Percentiles rank a stretch among this genome's conserved stretches.
phyloP scores from a whole-genome alignment of 495 filamentous ascomycete genomes.

The Trichoderma orchidacearum region DNA sequence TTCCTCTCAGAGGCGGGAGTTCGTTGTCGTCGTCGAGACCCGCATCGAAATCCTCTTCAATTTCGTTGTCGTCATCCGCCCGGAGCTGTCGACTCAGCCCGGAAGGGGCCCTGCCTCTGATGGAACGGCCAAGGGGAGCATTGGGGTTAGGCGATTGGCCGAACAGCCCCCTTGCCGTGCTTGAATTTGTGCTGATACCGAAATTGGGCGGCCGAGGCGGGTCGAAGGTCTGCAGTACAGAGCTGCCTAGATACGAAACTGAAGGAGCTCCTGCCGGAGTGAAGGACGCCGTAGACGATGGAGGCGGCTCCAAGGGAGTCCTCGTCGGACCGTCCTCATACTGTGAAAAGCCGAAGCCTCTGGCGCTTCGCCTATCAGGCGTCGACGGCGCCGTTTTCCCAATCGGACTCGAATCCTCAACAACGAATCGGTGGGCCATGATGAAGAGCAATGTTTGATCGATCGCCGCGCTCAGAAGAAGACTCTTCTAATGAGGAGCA shows the following conservation, averaged over 20 bases:
- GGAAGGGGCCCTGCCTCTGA: slow-evolving; percentile 24
- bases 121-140: slow-evolving; percentile 26
- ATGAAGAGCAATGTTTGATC: not conserved
- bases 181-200: slow-evolving; percentile 25
- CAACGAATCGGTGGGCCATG: slow-evolving; percentile 5
- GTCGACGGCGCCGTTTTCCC: slow-evolving; percentile 16
- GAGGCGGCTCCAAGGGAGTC: slow-evolving; percentile 63
- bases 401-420: slow-evolving; percentile 1
- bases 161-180: slow-evolving; percentile 20
- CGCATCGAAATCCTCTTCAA: slow-evolving; percentile 15
- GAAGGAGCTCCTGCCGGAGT: slow-evolving; percentile 59
- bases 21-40: slow-evolving; percentile 22
- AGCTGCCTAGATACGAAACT: slow-evolving; percentile 51
- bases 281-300: slow-evolving; percentile 50
- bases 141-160: slow-evolving; percentile 21
- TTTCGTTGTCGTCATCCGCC: slow-evolving; percentile 20
- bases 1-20: slow-evolving; percentile 14
- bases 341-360: slow-evolving; percentile 4
- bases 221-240: slow-evolving; percentile 38
- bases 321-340: slow-evolving; percentile 47
- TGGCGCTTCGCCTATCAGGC: slow-evolving; percentile 10
- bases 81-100: slow-evolving; percentile 20
- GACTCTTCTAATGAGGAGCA: not conserved
- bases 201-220: slow-evolving; percentile 29
- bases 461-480: not conserved